Evolutionary conservation across 1,139 yeast species (phyloP).

Genomic region (Debaryomyces singareniensis): DNA sequence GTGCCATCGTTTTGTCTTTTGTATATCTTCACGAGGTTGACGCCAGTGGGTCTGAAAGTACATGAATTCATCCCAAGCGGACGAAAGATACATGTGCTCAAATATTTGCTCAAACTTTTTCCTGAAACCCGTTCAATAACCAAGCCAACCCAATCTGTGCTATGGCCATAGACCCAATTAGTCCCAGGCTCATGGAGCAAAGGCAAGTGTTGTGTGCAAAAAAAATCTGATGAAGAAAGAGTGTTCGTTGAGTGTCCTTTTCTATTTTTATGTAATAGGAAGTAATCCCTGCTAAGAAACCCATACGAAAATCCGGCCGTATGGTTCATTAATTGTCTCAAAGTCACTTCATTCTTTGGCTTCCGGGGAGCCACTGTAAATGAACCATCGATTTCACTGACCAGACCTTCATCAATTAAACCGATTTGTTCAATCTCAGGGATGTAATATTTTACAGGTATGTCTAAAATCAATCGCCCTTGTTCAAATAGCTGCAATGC

Average conservation of each 20-base stretch:
- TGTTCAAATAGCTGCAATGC: constrained; percentile 39
- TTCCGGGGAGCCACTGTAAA: constrained; percentile 21
- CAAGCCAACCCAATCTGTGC: constrained; percentile 49
- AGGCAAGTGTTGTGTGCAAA: constrained; percentile 29
- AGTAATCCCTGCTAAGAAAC: constrained; percentile 30
- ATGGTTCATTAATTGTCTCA: constrained; percentile 44
- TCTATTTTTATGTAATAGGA: constrained; percentile 13
- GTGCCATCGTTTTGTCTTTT: constrained; percentile 14
- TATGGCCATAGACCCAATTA: constrained; percentile 45
- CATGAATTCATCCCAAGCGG: constrained; percentile 38
- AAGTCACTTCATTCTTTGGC: constrained; percentile 35
- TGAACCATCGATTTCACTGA: constrained; percentile 29
- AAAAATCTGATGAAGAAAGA: constrained; percentile 23
- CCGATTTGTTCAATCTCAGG: constrained; percentile 39
- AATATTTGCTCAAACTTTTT: constrained; percentile 32
- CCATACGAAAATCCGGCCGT: constrained; percentile 48
- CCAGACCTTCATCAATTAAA: constrained; percentile 29
- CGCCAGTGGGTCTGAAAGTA: constrained; percentile 27
- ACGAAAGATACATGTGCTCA: constrained; percentile 31
- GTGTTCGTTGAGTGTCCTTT: constrained; percentile 14
- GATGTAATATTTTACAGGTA: constrained; percentile 28
- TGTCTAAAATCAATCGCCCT: constrained; percentile 37
- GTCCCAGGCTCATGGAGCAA: constrained; percentile 49
- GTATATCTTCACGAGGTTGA: constrained; percentile 21
- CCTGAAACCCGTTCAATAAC: constrained; percentile 41